Base-by-base conservation (phyloP, 2,329 filamentous ascomycete genomes). In the Capronia coronata region DNA sequence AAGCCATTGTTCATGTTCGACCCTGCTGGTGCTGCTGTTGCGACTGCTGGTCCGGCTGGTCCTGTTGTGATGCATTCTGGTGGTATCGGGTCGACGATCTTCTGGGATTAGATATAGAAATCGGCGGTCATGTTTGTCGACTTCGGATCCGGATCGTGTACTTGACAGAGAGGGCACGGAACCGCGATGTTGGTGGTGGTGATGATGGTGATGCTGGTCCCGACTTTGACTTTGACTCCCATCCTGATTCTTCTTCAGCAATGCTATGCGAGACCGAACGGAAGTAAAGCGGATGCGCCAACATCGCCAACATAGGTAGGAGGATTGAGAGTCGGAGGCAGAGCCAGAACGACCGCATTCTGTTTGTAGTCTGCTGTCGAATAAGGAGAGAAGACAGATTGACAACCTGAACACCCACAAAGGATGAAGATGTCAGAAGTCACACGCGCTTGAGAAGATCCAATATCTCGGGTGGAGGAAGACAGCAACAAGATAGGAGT, bases 1-100 rank as follows among this genome's bases (percentile, higher is more conserved):
- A 3, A 54, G 32, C 51, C 48, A 57, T 45, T 49, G 51, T 37
- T 57, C 54, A 21, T 46, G 54, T 25, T 57, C 54, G 19, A 49
- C 10, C 2, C 46, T 27, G 38, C 32, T 48, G 10, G 38, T n/a
- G n/a, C 25, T 27, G 25, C 25, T 9, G 7, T 32, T 10, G 10
- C 23, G 10, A 7, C 29, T 32, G 29, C 29, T 37, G 16, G 34
- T 8, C n/a, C 25, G 25, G 10, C 25, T 5, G 29, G n/a, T n/a
- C n/a, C n/a, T n/a, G n/a, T n/a, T n/a, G n/a, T n/a, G n/a, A n/a
- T n/a, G n/a, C n/a, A n/a, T n/a, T n/a, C n/a, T n/a, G n/a, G n/a
- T n/a, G n/a, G n/a, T n/a, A n/a, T n/a, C n/a, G n/a, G n/a, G n/a
- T n/a, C n/a, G n/a, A n/a, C 46, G 41, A 3, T 23, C 18, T 13